A percentile compares a stretch with the other conserved stretches of the same genome.
Evolutionary conservation across 495 filamentous ascomycete species (phyloP).

Genomic region (Annulohypoxylon moriforme): DNA sequence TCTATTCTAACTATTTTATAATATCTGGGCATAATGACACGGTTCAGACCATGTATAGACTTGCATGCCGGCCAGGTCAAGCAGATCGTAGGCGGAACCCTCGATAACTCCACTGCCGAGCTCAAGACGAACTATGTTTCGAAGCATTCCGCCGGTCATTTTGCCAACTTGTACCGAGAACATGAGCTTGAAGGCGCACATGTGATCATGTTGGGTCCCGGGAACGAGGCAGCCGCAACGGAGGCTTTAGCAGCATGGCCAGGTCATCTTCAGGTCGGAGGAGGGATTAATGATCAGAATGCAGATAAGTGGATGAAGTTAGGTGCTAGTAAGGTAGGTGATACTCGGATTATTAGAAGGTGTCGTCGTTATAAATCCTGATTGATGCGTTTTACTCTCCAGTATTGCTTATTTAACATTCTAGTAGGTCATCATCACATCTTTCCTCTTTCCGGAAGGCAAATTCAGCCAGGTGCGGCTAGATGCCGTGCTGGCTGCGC

Average conservation of each 20-base stretch:
- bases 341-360: background rate
- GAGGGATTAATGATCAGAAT: conserved; percentile 87
- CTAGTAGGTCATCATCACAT: conserved; percentile 84
- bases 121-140: conserved; percentile 94
- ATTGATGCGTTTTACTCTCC: background rate
- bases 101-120: conserved; percentile 70
- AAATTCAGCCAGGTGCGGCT: conserved; percentile 81
- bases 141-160: conserved; percentile 80
- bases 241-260: conserved; percentile 84
- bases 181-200: conserved; percentile 81
- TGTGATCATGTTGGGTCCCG: conserved; percentile 94
- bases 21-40: conserved; percentile 74
- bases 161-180: conserved; percentile 79
- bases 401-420: conserved; percentile 22
- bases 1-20: background rate
- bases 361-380: background rate
- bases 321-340: conserved; percentile 87
- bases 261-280: conserved; percentile 83
- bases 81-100: conserved; percentile 96
- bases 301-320: conserved; percentile 85
- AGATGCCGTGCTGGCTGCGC: conserved; percentile 72
- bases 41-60: conserved; percentile 96
- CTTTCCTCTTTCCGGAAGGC: conserved; percentile 82
- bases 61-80: conserved; percentile 95
- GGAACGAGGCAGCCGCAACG: conserved; percentile 81